Evolutionary conservation across 495 filamentous ascomycete species (phyloP).

Genomic region (Penicillium bialowiezense): DNA sequence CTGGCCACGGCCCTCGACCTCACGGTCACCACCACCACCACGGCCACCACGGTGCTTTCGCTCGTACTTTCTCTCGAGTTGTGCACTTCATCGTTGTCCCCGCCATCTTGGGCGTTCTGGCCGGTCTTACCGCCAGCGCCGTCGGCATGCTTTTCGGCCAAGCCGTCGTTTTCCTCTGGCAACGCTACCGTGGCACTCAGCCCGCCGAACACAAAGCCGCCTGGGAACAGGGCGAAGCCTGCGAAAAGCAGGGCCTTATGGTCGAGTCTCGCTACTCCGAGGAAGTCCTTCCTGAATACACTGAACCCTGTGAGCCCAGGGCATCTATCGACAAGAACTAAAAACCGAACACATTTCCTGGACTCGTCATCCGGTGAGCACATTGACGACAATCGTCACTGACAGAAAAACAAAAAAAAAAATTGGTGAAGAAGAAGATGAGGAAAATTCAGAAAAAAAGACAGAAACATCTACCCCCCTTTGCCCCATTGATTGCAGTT

Average conservation of each 20-base stretch:
- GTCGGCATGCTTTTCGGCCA: conserved; percentile 54
- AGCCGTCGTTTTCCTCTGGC: conserved; percentile 49
- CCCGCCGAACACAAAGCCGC: conserved; percentile 27
- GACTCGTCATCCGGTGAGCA: background rate
- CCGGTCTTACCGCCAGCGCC: conserved; percentile 49
- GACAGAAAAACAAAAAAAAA: background rate
- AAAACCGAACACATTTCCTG: conserved; percentile 2
- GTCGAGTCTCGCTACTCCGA: conserved; percentile 29
- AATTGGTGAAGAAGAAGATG: too few relatives aligned
- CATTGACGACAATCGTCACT: background rate
- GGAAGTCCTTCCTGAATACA: conserved; percentile 36
- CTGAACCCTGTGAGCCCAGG: conserved; percentile 17
- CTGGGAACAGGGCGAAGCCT: conserved; percentile 32
- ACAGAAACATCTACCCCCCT: too few relatives aligned
- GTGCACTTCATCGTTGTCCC: conserved; percentile 51
- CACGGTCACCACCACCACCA: conserved; percentile 24
- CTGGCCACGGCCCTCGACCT: conserved; percentile 18
- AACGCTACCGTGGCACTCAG: conserved; percentile 37
- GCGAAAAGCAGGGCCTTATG: conserved; percentile 45
- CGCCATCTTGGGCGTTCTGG: conserved; percentile 45
- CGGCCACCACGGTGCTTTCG: conserved; percentile 35
- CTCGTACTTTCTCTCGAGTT: conserved; percentile 42
- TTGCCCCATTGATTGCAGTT: too few relatives aligned
- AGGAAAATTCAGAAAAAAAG: background rate
- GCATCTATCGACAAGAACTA: conserved; percentile 32